These are phyloP conservation scores for Filobasidium floriforme DNA, from an alignment of 768 basidiomycete genomes.

Conservation along the genomic window DNA sequence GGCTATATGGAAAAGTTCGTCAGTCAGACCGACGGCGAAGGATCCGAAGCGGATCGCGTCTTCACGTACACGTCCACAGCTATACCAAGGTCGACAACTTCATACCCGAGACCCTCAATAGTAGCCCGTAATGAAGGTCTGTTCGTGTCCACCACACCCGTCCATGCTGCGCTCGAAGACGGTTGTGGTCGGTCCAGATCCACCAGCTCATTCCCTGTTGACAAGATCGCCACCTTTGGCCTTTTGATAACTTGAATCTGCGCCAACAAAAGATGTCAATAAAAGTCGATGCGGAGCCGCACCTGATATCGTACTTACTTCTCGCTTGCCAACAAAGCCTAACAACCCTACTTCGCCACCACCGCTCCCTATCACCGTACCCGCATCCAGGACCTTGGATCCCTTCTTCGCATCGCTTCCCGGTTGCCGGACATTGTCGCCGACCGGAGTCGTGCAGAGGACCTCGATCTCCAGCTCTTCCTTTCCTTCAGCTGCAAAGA, in stretches of 20 bases:
- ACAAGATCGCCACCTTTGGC: constrained; percentile 70
- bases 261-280: not conserved
- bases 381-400: constrained; percentile 56
- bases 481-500: constrained; percentile 42
- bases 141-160: constrained; percentile 78
- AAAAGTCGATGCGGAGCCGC: not conserved
- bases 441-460: constrained; percentile 53
- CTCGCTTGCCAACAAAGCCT: constrained; percentile 64
- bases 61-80: constrained; percentile 60
- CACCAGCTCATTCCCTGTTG: constrained; percentile 75
- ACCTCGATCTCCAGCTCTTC: constrained; percentile 70
- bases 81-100: constrained; percentile 72
- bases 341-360: constrained; percentile 82
- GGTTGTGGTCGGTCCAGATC: constrained; percentile 52
- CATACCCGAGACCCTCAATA: constrained; percentile 65
- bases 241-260: constrained; percentile 65
- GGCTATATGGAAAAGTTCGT: not conserved
- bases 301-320: constrained; percentile 48
- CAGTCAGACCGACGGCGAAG: not conserved
- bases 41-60: not conserved
- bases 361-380: constrained; percentile 56
- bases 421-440: constrained; percentile 65
- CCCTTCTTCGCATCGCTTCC: constrained; percentile 67
- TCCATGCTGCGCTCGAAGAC: constrained; percentile 50
- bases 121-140: constrained; percentile 66